A percentile compares a stretch with the other conserved stretches of the same genome.
Evolutionary conservation across 805 yeast genomes (phyloP).

Genomic region (Aciculoconidium aculeatum): DNA sequence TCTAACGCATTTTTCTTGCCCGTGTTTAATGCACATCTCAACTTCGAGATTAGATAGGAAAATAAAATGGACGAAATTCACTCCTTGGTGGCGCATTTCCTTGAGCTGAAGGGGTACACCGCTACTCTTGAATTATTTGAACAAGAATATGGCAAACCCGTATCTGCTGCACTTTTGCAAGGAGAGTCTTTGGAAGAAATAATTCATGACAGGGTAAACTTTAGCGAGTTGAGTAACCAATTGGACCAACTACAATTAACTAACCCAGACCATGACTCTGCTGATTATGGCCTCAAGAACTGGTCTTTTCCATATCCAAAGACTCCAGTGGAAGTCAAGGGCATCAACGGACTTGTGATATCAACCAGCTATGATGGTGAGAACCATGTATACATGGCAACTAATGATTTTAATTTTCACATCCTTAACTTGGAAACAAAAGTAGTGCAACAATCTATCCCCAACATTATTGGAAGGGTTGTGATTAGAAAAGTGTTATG

Average conservation of each 20-base stretch:
- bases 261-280: constrained; percentile 6
- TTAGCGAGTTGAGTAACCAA: constrained; percentile 10
- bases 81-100: constrained; percentile 51
- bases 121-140: constrained; percentile 47
- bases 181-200: constrained; percentile 38
- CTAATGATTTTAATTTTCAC: constrained; percentile 10
- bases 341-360: constrained; percentile 21
- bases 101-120: constrained; percentile 42
- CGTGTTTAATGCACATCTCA: too few species aligned
- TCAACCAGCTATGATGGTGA: constrained; percentile 10
- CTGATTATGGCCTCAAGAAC: constrained; percentile 9
- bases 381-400: constrained; percentile 4
- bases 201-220: constrained; percentile 31
- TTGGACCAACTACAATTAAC: constrained; percentile 5
- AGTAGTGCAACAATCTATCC: constrained; percentile 1
- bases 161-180: constrained; percentile 12
- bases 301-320: constrained; percentile 32
- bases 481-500: constrained; percentile 34
- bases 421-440: constrained; percentile 14
- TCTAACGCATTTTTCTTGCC: too few species aligned
- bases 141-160: constrained; percentile 35
- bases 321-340: constrained; percentile 5
- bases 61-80: constrained; percentile 13
- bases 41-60: too few species aligned
- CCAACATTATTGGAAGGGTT: constrained; percentile 12